Base-by-base conservation (phyloP, 495 filamentous ascomycete genomes). In the Podospora appendiculata region DNA sequence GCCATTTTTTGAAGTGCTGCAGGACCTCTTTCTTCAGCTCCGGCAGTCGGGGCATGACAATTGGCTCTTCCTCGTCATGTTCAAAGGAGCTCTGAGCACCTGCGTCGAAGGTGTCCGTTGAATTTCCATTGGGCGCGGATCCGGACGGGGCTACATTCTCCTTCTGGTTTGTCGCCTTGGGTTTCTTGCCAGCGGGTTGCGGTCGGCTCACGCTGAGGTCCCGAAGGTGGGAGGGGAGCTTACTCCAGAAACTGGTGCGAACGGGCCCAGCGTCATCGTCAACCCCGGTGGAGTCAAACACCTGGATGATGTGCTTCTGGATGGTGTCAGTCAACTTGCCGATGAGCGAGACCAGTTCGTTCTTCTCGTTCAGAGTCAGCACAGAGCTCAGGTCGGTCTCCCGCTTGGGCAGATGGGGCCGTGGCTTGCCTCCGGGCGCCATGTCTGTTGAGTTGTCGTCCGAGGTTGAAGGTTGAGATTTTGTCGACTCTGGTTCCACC, bases 1-100 rank as follows among this genome's bases (percentile, higher is more conserved):
- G 73, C 74, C 74, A 78, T 52, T 74, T 75, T 36, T 54, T 60
- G 56, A 75, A 72, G 64, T 70, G 65, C n/a, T 55, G 48, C 11
- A 74, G 40, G 2, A 59, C 59, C 34, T 76, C 73, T 57, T 66
- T 68, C 60, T 71, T 72, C 36, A 75, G 59, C 57, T 78, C 74
- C 38, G 70, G 52, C 18, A 70, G 66, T 3, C 64, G 58, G 5
- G 65, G 57, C n/a, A 60, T 48, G 5, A 25, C 25, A 25, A 5
- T 25, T 25, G 25, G 25, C 25, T 25, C 25, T 25, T 25, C 25
- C 25, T 25, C 25, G 25, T 25, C 25, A 25, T 25, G 25, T 25
- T 25, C 25, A 25, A 25, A 25, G 16, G 56, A 32, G 13, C 69
- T 59, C 18, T n/a, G 47, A 10, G 68, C 66, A 8, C 51, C 51